Evolutionary conservation across 164 flowering plant genomes (phyloP).

Genomic region (Brasenia schreberi): DNA sequence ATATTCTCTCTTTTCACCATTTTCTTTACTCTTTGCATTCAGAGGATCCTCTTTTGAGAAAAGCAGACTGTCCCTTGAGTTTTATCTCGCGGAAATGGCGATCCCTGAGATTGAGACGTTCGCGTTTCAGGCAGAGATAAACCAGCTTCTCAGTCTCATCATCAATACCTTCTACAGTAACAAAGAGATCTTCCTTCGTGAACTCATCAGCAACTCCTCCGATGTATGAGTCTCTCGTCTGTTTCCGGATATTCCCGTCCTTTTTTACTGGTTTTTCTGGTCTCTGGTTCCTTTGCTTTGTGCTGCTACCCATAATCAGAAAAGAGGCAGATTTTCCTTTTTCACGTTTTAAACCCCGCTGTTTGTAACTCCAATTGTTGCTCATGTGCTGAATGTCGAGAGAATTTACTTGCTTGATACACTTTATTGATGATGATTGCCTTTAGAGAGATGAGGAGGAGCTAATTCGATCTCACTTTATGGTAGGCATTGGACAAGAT

Average conservation of each 20-base stretch:
- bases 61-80: not conserved
- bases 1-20: too few relatives aligned
- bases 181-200: slow-evolving; percentile 83
- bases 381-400: not conserved
- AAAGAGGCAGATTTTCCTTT: not conserved
- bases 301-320: not conserved
- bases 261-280: not conserved
- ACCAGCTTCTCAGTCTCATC: slow-evolving; percentile 67
- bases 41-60: too few relatives aligned
- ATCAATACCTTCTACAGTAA: slow-evolving; percentile 79
- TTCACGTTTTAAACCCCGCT: too few relatives aligned
- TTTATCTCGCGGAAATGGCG: not conserved
- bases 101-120: slow-evolving; percentile 31
- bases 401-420: not conserved
- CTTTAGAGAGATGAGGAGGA: not conserved
- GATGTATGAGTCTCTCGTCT: slow-evolving; percentile 19
- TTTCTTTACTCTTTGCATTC: too few relatives aligned
- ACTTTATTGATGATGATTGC: not conserved
- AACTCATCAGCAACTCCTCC: slow-evolving; percentile 68
- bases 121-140: slow-evolving; percentile 64
- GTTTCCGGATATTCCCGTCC: not conserved
- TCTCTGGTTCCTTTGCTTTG: not conserved
- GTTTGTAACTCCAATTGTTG: not conserved
- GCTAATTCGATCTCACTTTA: not conserved
- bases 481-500: slow-evolving; percentile 29